Conservation (phyloP, 306 rosid genomes). For the Ormosia semicastrata region DNA sequence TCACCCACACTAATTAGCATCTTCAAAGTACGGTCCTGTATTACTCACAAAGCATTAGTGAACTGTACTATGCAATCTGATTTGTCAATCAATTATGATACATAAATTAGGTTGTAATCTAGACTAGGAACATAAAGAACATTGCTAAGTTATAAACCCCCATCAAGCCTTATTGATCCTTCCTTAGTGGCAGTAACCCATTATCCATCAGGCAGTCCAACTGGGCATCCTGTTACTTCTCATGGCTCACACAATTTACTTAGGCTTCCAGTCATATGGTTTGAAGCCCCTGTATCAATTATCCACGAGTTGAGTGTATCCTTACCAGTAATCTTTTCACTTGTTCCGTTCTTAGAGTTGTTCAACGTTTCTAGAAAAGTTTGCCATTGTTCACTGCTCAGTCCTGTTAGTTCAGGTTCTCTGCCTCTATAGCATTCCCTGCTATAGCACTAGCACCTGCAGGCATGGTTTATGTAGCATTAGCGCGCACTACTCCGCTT, state of each 20-base stretch:
- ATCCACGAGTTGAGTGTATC: not conserved
- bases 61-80: not conserved
- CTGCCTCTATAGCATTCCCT: too few relatives aligned
- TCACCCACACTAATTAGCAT: not conserved
- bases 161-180: not conserved
- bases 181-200: not conserved
- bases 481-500: not conserved
- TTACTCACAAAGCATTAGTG: not conserved
- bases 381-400: not conserved
- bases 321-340: not conserved
- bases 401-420: not conserved
- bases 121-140: too few relatives aligned
- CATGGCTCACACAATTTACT: not conserved
- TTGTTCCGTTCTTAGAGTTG: not conserved
- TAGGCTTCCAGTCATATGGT: not conserved
- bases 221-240: not conserved
- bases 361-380: not conserved
- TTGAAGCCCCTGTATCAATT: not conserved
- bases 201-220: not conserved
- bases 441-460: too few relatives aligned
- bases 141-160: not conserved
- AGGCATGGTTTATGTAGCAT: not conserved
- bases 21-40: slow-evolving; percentile 3
- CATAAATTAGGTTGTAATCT: not conserved
- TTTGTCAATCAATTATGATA: not conserved